Evolutionary conservation across 495 filamentous ascomycete species (phyloP), one percentile per base, ranked within the genome.

Genomic region (Penicillium samsonianum): DNA sequence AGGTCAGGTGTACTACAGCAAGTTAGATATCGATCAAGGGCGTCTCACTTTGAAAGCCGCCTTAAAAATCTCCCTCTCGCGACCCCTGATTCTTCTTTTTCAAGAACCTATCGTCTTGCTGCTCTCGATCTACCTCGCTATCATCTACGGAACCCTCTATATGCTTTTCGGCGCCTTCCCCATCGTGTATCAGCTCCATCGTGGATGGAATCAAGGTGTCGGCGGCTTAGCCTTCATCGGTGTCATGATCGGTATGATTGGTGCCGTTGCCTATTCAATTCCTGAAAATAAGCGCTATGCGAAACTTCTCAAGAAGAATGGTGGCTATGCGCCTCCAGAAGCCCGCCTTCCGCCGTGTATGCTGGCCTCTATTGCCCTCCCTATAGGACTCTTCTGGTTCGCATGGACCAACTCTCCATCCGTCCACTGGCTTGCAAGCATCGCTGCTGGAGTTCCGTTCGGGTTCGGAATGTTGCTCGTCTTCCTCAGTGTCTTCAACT

Each of bases 101-200:
- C 44, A 49, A 38, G 74, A 77, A 42, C 81, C 84, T 1, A 85
- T 89, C 53, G 80, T 83, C 22, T 70, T 83, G 17, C 64, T 84
- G 5, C 78, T 86, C 16, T 84, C 81, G 8, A 60, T 87, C 10
- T 91, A 91, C 69, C 79, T 90, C 58, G 81, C 86, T 16, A 80
- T 89, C 53, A 77, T 83, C 23, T 90, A 90, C 61, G 84, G 87
- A 1, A 83, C 88, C 16, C 74, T 91, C 5, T 92, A 91, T 69
- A 81, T 92, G 46, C 79, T 92, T 20, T 94, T 95, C 74, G 84
- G 89, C 25, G 88, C 88, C 14, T 75, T 67, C 56, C 91, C 90
- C 1, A 85, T 92, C 46, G 84, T 94, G 35, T 94, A 90, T 69
- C 73, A 79, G 16, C 67, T 86, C 20, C 69, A 87, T 55, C 86